phyloP scores from a whole-genome alignment of 2,329 filamentous ascomycete genomes.

The Trichoderma aggressivum region DNA sequence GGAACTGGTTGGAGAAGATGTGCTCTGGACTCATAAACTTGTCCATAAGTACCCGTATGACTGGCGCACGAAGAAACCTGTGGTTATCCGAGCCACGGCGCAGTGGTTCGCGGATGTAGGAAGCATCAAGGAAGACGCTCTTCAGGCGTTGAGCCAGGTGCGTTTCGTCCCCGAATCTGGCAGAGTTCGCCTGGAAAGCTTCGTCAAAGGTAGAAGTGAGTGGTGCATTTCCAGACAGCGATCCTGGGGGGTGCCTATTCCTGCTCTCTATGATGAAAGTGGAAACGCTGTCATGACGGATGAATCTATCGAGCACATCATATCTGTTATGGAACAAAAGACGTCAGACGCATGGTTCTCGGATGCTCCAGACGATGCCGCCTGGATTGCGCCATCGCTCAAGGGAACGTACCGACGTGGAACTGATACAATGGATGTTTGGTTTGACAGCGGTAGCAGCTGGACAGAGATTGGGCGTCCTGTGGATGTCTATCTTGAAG shows the following conservation, averaged over 20 bases:
- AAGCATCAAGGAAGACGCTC: constrained; percentile 70
- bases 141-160: constrained; percentile 67
- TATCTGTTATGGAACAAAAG: constrained; percentile 69
- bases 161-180: constrained; percentile 76
- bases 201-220: constrained; percentile 82
- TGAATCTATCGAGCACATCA: constrained; percentile 79
- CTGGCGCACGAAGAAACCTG: constrained; percentile 91
- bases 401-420: constrained; percentile 66
- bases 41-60: constrained; percentile 96
- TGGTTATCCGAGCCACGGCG: constrained; percentile 86
- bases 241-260: constrained; percentile 95
- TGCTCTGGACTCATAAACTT: constrained; percentile 69
- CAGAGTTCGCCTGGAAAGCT: constrained; percentile 73
- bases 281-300: constrained; percentile 76
- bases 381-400: constrained; percentile 71
- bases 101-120: constrained; percentile 98
- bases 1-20: constrained; percentile 59
- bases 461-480: constrained; percentile 63
- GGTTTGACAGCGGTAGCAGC: constrained; percentile 97
- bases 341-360: constrained; percentile 96
- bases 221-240: constrained; percentile 98
- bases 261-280: constrained; percentile 73
- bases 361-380: constrained; percentile 68
- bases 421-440: constrained; percentile 97
- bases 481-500: constrained; percentile 90